These are phyloP conservation scores for Russula griseocarnosa DNA, from an alignment of 768 basidiomycete species.

Conservation along the genomic window DNA sequence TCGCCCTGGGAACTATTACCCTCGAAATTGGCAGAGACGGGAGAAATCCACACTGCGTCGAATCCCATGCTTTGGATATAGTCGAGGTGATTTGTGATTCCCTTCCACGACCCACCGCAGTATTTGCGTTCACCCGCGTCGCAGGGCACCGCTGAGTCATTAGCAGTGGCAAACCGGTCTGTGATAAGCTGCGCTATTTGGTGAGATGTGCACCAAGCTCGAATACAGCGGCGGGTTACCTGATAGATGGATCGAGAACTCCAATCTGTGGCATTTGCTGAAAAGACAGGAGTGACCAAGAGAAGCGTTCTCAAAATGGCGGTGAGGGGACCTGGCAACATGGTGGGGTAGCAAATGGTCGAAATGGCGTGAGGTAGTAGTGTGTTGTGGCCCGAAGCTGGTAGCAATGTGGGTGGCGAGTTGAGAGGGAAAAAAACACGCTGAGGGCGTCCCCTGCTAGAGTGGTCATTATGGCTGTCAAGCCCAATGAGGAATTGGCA, in stretches of 20 bases:
- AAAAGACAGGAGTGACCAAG: slow-evolving; percentile 30
- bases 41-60: slow-evolving; percentile 57
- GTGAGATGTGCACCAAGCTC: not conserved
- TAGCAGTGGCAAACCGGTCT: slow-evolving; percentile 55
- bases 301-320: slow-evolving; percentile 2
- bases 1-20: slow-evolving; percentile 49
- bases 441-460: too few species aligned
- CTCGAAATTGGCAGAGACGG: slow-evolving; percentile 48
- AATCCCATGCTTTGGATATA: slow-evolving; percentile 64
- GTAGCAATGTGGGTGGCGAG: slow-evolving; percentile 6
- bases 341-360: not conserved
- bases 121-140: slow-evolving; percentile 46
- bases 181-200: slow-evolving; percentile 42
- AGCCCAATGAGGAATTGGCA: slow-evolving; percentile 18
- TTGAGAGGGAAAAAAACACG: not conserved
- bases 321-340: not conserved
- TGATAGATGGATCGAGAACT: slow-evolving; percentile 54
- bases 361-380: not conserved
- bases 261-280: slow-evolving; percentile 48
- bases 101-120: slow-evolving; percentile 57
- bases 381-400: not conserved
- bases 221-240: slow-evolving; percentile 30
- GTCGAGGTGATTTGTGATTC: slow-evolving; percentile 51
- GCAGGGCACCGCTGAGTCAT: slow-evolving; percentile 41
- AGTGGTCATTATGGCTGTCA: not conserved